These are phyloP conservation scores for Penicillium vulpinum DNA, from an alignment of 2,329 filamentous ascomycete genomes.

Conservation along the genomic window DNA sequence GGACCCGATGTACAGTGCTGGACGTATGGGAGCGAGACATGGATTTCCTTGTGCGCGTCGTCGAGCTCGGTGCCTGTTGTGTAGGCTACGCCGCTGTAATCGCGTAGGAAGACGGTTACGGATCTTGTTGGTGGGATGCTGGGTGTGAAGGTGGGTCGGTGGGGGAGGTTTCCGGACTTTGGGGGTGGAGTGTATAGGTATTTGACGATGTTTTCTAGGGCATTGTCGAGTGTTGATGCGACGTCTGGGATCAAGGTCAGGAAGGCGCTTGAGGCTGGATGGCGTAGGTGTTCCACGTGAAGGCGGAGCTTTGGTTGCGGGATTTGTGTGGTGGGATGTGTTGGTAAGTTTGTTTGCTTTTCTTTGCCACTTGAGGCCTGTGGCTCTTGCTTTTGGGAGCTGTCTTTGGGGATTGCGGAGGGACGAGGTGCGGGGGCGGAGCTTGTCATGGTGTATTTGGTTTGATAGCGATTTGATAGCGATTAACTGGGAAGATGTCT, in stretches of 20 bases:
- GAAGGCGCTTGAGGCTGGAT: conserved; percentile 55
- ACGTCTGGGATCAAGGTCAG: conserved; percentile 65
- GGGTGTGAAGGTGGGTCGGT: conserved; percentile 29
- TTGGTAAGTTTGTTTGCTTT: conserved; percentile 1
- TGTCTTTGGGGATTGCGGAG: conserved; percentile 18
- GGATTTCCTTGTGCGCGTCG: conserved; percentile 86
- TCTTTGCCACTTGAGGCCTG: neutral
- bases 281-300: conserved; percentile 33
- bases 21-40: conserved; percentile 79
- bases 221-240: conserved; percentile 58
- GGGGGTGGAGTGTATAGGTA: conserved; percentile 62
- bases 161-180: conserved; percentile 12
- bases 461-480: neutral
- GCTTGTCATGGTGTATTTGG: conserved; percentile 14
- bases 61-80: conserved; percentile 79
- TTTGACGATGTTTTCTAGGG: conserved; percentile 67
- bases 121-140: conserved; percentile 69
- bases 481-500: no score
- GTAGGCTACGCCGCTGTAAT: conserved; percentile 84
- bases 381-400: neutral
- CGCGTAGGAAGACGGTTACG: conserved; percentile 76
- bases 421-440: conserved; percentile 4
- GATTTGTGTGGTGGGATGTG: conserved; percentile 3
- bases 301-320: conserved; percentile 40
- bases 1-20: conserved; percentile 20